Evolutionary conservation across 345 rosid genomes (phyloP).

Genomic region (Camelina hispida): DNA sequence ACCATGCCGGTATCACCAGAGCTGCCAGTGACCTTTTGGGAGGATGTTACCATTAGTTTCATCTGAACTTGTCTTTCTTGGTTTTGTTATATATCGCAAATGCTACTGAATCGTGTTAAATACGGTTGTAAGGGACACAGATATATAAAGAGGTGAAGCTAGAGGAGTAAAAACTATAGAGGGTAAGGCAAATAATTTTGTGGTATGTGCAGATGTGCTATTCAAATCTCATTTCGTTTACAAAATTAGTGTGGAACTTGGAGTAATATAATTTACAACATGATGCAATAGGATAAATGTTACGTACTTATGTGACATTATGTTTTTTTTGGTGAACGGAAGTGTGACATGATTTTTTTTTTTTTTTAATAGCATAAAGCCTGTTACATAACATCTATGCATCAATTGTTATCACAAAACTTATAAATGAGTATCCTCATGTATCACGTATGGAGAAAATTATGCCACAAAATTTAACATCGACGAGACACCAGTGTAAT

Average conservation of each 20-base stretch:
- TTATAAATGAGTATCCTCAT: too few relatives aligned
- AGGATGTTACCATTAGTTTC: constrained; percentile 43
- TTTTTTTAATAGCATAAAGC: too few relatives aligned
- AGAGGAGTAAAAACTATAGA: constrained; percentile 20
- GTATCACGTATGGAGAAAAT: too few relatives aligned
- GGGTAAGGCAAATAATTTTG: background rate
- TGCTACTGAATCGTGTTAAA: background rate
- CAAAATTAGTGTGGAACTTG: background rate
- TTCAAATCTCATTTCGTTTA: background rate
- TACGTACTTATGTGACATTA: background rate
- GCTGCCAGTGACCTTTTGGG: constrained; percentile 53
- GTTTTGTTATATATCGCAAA: background rate
- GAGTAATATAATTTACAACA: background rate
- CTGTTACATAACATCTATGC: too few relatives aligned
- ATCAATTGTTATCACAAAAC: too few relatives aligned
- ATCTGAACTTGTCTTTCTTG: constrained; percentile 1
- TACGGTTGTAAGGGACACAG: background rate
- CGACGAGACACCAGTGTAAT: too few relatives aligned
- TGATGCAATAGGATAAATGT: background rate
- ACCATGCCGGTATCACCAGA: constrained; percentile 61
- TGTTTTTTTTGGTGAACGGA: too few relatives aligned
- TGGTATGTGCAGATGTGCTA: constrained; percentile 15
- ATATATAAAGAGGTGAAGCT: constrained; percentile 1
- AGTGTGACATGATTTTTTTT: too few relatives aligned
- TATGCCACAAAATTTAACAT: too few relatives aligned